Conservation (phyloP, 768 basidiomycete genomes). For the Amanita brunnescens region DNA sequence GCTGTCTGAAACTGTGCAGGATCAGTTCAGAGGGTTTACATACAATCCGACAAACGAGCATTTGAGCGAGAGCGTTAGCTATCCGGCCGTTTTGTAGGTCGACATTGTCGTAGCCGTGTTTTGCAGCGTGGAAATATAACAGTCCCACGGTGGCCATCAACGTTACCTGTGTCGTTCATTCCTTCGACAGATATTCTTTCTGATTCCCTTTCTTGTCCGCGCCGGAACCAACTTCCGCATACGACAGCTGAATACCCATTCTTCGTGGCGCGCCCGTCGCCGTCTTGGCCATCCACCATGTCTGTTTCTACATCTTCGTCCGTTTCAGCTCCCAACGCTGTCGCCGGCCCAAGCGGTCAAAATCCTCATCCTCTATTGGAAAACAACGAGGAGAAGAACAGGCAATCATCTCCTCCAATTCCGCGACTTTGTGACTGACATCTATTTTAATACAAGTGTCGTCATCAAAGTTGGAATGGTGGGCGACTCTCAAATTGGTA, state of each 20-base stretch:
- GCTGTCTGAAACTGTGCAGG: slow-evolving; percentile 92
- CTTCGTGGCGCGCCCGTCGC: slow-evolving; percentile 9
- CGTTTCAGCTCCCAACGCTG: slow-evolving; percentile 33
- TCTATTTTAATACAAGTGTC: slow-evolving; percentile 40
- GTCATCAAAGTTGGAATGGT: slow-evolving; percentile 99
- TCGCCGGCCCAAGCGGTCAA: slow-evolving; percentile 45
- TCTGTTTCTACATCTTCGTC: slow-evolving; percentile 39
- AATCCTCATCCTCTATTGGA: slow-evolving; percentile 40
- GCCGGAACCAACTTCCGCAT: slow-evolving; percentile 12
- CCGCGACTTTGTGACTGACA: slow-evolving; percentile 2
- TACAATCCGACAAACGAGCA: slow-evolving; percentile 83
- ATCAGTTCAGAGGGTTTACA: slow-evolving; percentile 89
- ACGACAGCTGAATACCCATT: slow-evolving; percentile 14
- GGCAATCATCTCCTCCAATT: slow-evolving; percentile 23
- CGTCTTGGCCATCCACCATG: slow-evolving; percentile 25
- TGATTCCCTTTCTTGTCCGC: slow-evolving; percentile 23
- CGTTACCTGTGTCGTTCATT: not conserved
- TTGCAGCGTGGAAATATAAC: not conserved
- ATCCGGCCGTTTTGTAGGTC: slow-evolving; percentile 30
- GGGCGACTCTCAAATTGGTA: slow-evolving; percentile 98
- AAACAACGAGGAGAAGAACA: slow-evolving; percentile 72
- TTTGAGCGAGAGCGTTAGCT: slow-evolving; percentile 76
- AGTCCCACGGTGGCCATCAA: not conserved
- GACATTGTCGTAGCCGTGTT: too few relatives aligned
- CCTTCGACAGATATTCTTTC: slow-evolving; percentile 15